These are phyloP conservation scores for Lophiotrema nucula DNA, from an alignment of 495 filamentous ascomycete genomes.

Conservation along the genomic window DNA sequence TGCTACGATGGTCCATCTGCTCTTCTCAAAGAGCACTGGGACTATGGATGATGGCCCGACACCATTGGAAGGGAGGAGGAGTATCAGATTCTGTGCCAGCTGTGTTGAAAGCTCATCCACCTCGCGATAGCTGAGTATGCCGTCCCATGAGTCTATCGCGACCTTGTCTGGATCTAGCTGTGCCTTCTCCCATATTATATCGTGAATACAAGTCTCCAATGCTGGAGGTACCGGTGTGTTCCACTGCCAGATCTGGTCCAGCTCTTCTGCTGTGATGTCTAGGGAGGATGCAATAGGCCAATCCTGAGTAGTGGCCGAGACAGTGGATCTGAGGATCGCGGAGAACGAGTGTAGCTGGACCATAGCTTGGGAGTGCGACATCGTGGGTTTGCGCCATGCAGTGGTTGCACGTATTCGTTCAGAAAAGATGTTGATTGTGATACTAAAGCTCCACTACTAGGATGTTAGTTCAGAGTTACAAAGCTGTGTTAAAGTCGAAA, in stretches of 20 bases:
- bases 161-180: slow-evolving; percentile 6
- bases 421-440: background rate
- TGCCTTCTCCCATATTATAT: slow-evolving; percentile 23
- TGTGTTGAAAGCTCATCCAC: slow-evolving; percentile 19
- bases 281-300: background rate
- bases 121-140: slow-evolving; percentile 18
- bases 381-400: slow-evolving; percentile 1
- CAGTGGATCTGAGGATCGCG: too few species aligned
- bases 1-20: slow-evolving; percentile 26
- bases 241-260: slow-evolving; percentile 29
- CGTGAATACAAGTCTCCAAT: slow-evolving; percentile 25
- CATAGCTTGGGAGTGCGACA: slow-evolving; percentile 7
- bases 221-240: slow-evolving; percentile 15
- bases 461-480: background rate
- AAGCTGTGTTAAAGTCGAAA: background rate
- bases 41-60: slow-evolving; percentile 1
- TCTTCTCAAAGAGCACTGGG: slow-evolving; percentile 31
- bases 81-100: slow-evolving; percentile 18
- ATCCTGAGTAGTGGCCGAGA: too few species aligned
- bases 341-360: slow-evolving; percentile 6
- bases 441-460: slow-evolving; percentile 18
- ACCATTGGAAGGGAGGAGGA: background rate
- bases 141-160: slow-evolving; percentile 29
- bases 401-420: background rate
- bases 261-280: slow-evolving; percentile 3